Evolutionary conservation across 2,329 filamentous ascomycete genomes (phyloP).

Genomic region (Neonectria coccinea): DNA sequence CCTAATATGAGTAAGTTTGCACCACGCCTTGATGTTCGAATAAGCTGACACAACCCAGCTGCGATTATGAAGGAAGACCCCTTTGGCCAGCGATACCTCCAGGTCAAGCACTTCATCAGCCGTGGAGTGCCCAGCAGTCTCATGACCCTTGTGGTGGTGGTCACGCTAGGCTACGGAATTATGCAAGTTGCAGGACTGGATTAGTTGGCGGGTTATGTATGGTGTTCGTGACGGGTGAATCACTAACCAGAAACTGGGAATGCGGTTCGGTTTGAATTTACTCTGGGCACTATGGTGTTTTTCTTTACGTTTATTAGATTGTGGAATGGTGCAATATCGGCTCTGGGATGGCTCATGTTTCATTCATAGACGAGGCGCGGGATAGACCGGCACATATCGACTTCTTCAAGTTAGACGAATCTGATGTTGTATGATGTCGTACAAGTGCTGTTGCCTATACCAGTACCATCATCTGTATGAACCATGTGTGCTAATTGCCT

Average conservation of each 20-base stretch:
- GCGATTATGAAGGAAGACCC: constrained; percentile 99
- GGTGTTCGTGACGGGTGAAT: neutral
- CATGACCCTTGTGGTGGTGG: constrained; percentile 82
- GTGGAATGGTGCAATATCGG: constrained; percentile 2
- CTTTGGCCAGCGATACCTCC: constrained; percentile 90
- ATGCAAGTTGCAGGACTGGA: constrained; percentile 81
- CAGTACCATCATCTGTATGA: neutral
- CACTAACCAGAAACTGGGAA: constrained; percentile 2
- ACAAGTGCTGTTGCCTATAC: neutral
- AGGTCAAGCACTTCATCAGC: constrained; percentile 94
- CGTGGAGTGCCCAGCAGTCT: constrained; percentile 90
- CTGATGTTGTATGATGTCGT: constrained; percentile 12
- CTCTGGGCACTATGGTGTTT: constrained; percentile 10
- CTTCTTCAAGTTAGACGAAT: neutral
- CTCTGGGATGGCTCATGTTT: constrained; percentile 20
- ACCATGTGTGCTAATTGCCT: neutral
- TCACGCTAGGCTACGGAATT: constrained; percentile 90
- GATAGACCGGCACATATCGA: constrained; percentile 31
- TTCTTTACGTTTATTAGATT: constrained; percentile 13
- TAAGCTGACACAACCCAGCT: constrained; percentile 63
- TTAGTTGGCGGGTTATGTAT: constrained; percentile 38
- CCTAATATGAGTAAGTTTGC: constrained; percentile 95
- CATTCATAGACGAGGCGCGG: constrained; percentile 31
- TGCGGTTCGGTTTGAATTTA: neutral
- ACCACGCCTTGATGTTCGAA: neutral